Conservation (phyloP, 108 stramenopile genomes). For the Nitzschia inconspicua region DNA sequence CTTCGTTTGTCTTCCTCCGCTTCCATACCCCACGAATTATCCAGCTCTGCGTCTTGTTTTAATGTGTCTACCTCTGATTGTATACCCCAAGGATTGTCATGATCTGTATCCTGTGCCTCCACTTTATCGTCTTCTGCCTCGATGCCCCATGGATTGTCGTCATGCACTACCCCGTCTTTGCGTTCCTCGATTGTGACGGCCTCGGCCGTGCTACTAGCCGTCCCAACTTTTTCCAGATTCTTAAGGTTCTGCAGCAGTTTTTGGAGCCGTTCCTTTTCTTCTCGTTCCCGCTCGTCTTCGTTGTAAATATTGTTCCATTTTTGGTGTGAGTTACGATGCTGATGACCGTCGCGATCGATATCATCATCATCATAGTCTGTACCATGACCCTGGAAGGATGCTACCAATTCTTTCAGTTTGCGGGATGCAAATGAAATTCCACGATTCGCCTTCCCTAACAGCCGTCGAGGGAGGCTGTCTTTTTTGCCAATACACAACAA, state of each 20-base stretch:
- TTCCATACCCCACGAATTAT: background rate
- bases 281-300: background rate
- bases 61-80: background rate
- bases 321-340: background rate
- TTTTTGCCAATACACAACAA: constrained; percentile 1
- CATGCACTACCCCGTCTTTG: background rate
- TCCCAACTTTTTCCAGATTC: background rate
- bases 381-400: no score
- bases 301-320: background rate
- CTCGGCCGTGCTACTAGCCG: background rate
- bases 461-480: background rate
- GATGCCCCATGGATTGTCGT: background rate
- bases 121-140: background rate
- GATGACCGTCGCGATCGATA: background rate
- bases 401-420: no score
- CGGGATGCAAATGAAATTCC: background rate
- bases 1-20: background rate
- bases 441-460: background rate
- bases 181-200: background rate
- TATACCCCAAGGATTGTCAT: constrained; percentile 5
- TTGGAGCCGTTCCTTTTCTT: constrained; percentile 26
- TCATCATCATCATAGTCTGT: background rate
- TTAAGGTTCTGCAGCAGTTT: constrained; percentile 9
- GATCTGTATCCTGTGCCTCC: background rate
- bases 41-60: background rate